phyloP scores from a whole-genome alignment of 352 stramenopile genomes.

The Pythium scleroteichum region DNA sequence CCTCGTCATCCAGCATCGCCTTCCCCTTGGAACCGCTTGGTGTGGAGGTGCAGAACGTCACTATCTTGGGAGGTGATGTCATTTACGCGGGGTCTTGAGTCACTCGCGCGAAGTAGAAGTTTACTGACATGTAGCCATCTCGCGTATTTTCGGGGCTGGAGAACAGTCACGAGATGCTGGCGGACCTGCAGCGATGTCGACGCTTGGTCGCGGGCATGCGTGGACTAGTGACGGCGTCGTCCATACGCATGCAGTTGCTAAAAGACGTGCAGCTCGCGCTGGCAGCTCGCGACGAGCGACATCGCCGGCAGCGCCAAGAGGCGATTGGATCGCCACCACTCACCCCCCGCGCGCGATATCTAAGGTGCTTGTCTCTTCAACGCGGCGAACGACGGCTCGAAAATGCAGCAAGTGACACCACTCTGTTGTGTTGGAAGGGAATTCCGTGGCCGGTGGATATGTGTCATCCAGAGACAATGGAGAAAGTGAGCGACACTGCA shows the following conservation, averaged over 20 bases:
- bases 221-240: slow-evolving; percentile 39
- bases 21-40: not conserved
- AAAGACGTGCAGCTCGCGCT: slow-evolving; percentile 32
- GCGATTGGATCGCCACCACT: slow-evolving; percentile 1
- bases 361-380: slow-evolving; percentile 18
- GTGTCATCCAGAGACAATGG: slow-evolving; percentile 30
- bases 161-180: slow-evolving; percentile 6
- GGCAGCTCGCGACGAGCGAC: slow-evolving; percentile 1
- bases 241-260: slow-evolving; percentile 41
- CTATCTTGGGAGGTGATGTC: slow-evolving; percentile 3
- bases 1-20: slow-evolving; percentile 30
- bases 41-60: not conserved
- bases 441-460: slow-evolving; percentile 16
- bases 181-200: slow-evolving; percentile 51
- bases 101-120: too few species aligned
- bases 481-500: slow-evolving; percentile 29
- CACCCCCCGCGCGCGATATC: slow-evolving; percentile 35
- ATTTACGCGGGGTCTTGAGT: slow-evolving; percentile 4
- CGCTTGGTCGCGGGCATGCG: slow-evolving; percentile 55
- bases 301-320: not conserved
- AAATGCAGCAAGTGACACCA: not conserved
- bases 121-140: slow-evolving; percentile 28
- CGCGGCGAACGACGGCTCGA: not conserved
- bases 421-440: slow-evolving; percentile 11
- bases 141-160: slow-evolving; percentile 18